Conservation (phyloP, 106 monocot species). For the Dioscorea zingiberensis region DNA sequence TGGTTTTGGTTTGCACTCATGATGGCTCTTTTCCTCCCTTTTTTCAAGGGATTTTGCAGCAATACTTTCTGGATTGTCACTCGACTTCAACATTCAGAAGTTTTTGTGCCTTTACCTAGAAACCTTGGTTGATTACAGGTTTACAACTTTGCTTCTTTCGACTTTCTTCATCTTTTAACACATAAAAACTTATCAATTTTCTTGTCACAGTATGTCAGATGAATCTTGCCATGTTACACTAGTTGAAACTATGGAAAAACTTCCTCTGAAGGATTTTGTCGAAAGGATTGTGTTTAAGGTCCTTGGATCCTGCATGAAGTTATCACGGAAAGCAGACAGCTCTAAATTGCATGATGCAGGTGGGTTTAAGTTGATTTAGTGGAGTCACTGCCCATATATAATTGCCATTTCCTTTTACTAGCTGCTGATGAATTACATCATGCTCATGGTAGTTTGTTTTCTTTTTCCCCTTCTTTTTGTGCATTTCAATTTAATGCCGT, state of each 20-base stretch:
- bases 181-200: slow-evolving; percentile 14
- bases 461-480: too few species aligned
- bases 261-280: slow-evolving; percentile 40
- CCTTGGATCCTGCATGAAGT: slow-evolving; percentile 38
- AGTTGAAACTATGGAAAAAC: slow-evolving; percentile 34
- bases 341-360: slow-evolving; percentile 43
- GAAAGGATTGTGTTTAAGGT: slow-evolving; percentile 56
- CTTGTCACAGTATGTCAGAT: slow-evolving; percentile 42
- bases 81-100: slow-evolving; percentile 66
- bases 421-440: too few species aligned
- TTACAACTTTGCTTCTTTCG: not conserved
- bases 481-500: too few species aligned
- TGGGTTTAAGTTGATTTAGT: slow-evolving; percentile 3
- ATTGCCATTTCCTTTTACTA: too few species aligned
- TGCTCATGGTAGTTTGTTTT: too few species aligned
- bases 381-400: too few species aligned
- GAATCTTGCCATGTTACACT: slow-evolving; percentile 33
- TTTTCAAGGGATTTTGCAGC: slow-evolving; percentile 67
- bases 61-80: slow-evolving; percentile 56
- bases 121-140: slow-evolving; percentile 58
- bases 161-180: not conserved
- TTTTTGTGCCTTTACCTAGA: slow-evolving; percentile 60
- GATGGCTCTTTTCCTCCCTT: slow-evolving; percentile 1
- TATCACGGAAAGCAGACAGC: slow-evolving; percentile 18
- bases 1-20: not conserved